phyloP scores from a whole-genome alignment of 257 asterid genomes.

The Thymus mandschuricus region DNA sequence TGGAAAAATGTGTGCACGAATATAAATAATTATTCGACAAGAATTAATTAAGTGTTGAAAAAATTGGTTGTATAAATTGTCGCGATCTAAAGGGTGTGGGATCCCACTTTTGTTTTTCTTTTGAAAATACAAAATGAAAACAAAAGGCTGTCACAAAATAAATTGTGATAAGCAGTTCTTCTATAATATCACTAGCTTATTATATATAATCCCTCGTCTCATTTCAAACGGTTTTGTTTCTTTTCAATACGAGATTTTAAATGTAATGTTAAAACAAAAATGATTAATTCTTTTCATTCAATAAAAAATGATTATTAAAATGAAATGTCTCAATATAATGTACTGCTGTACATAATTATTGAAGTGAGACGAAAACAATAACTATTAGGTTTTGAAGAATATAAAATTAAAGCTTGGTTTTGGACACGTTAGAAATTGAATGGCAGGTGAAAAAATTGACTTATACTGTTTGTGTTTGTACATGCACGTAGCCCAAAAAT shows the following conservation, averaged over 20 bases:
- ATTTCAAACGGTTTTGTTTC: too few relatives aligned
- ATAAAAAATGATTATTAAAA: too few relatives aligned
- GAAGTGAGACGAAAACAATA: too few relatives aligned
- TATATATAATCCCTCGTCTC: not conserved
- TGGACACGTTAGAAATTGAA: slow-evolving; percentile 26
- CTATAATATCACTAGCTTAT: not conserved
- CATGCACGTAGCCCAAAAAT: slow-evolving; percentile 19
- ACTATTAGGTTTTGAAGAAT: not conserved
- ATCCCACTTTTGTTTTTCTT: not conserved
- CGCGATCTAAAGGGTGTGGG: slow-evolving; percentile 16
- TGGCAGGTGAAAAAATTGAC: slow-evolving; percentile 26
- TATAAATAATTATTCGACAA: not conserved
- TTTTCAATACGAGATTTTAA: too few relatives aligned
- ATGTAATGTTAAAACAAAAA: too few relatives aligned
- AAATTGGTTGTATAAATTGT: slow-evolving; percentile 21
- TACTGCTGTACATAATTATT: too few relatives aligned
- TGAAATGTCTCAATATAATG: too few relatives aligned
- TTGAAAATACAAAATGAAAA: not conserved
- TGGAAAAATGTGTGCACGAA: not conserved
- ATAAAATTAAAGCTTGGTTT: not conserved
- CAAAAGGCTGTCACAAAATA: slow-evolving; percentile 15
- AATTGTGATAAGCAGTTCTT: slow-evolving; percentile 5
- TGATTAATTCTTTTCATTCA: too few relatives aligned
- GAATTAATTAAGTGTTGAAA: slow-evolving; percentile 16
- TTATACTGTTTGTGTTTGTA: slow-evolving; percentile 1